Percentiles rank a stretch among this genome's conserved stretches.
Conservation (phyloP, 2,329 filamentous ascomycete species). For the Magnaporthales sp. region DNA sequence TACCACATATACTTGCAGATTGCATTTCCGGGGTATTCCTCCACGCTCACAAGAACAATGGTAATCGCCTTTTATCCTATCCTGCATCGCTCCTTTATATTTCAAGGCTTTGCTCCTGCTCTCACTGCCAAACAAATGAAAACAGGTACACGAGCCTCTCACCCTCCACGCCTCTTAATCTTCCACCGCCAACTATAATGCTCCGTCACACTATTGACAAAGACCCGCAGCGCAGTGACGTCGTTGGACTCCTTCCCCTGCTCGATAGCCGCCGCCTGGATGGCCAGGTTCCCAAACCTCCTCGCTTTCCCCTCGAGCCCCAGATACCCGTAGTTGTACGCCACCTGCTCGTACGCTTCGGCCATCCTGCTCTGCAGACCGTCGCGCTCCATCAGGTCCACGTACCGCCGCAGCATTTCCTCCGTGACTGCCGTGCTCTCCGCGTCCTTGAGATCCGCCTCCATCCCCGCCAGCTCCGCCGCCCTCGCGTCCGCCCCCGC, state of each 20-base stretch:
- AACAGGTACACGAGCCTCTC: background rate
- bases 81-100: background rate
- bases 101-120: background rate
- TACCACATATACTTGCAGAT: background rate
- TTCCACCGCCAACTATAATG: slow-evolving; percentile 18
- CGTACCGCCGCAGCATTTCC: slow-evolving; percentile 20
- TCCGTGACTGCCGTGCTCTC: slow-evolving; percentile 16
- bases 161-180: slow-evolving; percentile 2
- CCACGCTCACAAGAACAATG: background rate
- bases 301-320: slow-evolving; percentile 20
- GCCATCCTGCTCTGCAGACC: slow-evolving; percentile 27
- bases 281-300: slow-evolving; percentile 24
- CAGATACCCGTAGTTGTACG: slow-evolving; percentile 29
- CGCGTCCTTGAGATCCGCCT: slow-evolving; percentile 17
- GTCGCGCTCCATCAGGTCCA: slow-evolving; percentile 24
- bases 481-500: slow-evolving; percentile 19
- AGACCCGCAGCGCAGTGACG: slow-evolving; percentile 23
- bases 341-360: slow-evolving; percentile 28
- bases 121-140: background rate
- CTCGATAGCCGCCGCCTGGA: slow-evolving; percentile 26
- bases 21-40: background rate
- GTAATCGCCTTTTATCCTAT: background rate
- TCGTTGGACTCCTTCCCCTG: slow-evolving; percentile 24
- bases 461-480: slow-evolving; percentile 17
- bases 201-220: slow-evolving; percentile 21